Conservation (phyloP, 805 yeast species). For the Starmerella potacharoeniae region DNA sequence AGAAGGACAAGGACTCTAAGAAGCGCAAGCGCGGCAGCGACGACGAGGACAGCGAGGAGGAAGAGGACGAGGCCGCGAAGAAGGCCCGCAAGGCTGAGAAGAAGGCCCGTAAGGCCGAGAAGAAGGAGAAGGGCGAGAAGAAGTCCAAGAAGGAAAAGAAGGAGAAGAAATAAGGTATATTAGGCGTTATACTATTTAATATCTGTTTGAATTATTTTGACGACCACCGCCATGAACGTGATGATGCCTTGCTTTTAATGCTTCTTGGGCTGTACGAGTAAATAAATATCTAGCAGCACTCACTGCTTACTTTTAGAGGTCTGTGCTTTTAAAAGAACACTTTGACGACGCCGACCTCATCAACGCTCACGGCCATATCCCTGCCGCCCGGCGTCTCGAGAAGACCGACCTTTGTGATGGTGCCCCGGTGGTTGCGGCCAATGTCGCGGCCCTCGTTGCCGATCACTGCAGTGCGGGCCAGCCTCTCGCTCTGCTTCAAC, state of each 20-base stretch:
- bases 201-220: neutral
- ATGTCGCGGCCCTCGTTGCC: conserved; percentile 36
- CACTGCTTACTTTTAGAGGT: neutral
- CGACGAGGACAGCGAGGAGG: conserved; percentile 5
- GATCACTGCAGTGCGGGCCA: conserved; percentile 30
- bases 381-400: conserved; percentile 32
- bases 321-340: conserved; percentile 30
- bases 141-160: conserved; percentile 20
- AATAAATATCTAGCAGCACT: neutral
- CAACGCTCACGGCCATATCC: conserved; percentile 53
- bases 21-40: conserved; percentile 3
- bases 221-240: too few species aligned
- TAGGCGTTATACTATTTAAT: conserved; percentile 2
- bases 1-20: conserved; percentile 13
- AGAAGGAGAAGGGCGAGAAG: conserved; percentile 20
- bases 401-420: conserved; percentile 26
- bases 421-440: conserved; percentile 40
- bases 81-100: conserved; percentile 15
- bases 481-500: conserved; percentile 27
- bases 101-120: conserved; percentile 19
- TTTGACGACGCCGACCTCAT: conserved; percentile 53
- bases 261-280: neutral
- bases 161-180: conserved; percentile 6
- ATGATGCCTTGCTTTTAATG: neutral
- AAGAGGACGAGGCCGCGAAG: conserved; percentile 18